Evolutionary conservation across 305 asterid genomes (phyloP).

Genomic region (Andrographis paniculata): DNA sequence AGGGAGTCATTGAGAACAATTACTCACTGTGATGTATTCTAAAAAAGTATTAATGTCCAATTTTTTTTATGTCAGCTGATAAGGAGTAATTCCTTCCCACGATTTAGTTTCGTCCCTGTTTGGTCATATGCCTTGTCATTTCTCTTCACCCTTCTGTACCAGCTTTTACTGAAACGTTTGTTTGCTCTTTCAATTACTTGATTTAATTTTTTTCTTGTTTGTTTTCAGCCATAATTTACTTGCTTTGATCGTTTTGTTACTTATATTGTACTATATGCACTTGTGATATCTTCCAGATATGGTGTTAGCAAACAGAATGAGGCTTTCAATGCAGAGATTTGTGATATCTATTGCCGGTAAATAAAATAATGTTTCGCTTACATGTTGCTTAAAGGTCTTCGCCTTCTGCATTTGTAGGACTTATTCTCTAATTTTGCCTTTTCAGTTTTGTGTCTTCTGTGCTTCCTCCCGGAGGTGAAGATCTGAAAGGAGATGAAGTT

Average conservation of each 20-base stretch:
- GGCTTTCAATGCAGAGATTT: conserved; percentile 83
- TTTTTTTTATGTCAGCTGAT: no score
- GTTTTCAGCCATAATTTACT: not conserved
- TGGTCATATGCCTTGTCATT: no score
- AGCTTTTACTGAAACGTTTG: no score
- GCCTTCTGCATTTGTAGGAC: conserved; percentile 4
- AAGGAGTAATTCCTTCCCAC: no score
- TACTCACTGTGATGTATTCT: no score
- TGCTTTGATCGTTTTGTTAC: conserved; percentile 7
- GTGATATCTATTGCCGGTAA: conserved; percentile 89
- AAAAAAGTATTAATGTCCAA: no score
- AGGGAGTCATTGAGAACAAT: no score
- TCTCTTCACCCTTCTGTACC: no score
- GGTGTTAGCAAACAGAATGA: conserved; percentile 94
- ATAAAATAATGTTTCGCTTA: conserved; percentile 12
- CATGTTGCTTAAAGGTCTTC: no score
- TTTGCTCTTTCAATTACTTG: no score
- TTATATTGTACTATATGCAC: conserved; percentile 11
- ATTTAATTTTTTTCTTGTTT: not conserved
- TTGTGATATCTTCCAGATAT: conserved; percentile 44
- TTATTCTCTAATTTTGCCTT: conserved; percentile 10
- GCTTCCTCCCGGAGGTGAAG: conserved; percentile 84
- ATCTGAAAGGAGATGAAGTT: conserved; percentile 87
- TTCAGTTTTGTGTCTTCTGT: conserved; percentile 71
- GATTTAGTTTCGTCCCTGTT: no score